These are phyloP conservation scores for Candolleomyces efflorescens DNA, from an alignment of 768 basidiomycete genomes.

Conservation along the genomic window DNA sequence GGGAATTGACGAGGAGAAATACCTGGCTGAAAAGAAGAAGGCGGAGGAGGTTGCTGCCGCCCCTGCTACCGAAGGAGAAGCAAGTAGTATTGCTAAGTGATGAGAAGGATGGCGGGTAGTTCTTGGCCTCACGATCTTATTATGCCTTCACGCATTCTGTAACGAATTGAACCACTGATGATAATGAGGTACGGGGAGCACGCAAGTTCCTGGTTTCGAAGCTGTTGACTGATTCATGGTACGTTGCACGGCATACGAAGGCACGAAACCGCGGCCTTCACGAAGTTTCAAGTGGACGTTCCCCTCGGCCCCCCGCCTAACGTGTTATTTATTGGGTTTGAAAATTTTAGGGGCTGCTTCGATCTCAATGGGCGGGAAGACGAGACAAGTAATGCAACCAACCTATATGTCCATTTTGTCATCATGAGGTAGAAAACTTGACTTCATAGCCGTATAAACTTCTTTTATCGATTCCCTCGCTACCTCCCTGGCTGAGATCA, in stretches of 20 bases:
- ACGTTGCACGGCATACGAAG: too few relatives aligned
- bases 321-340: too few relatives aligned
- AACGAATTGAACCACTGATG: too few relatives aligned
- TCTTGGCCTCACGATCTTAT: too few relatives aligned
- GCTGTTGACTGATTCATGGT: too few relatives aligned
- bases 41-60: neutral
- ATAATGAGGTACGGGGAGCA: too few relatives aligned
- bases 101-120: neutral
- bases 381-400: neutral
- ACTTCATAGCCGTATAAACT: slow-evolving; percentile 48
- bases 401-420: slow-evolving; percentile 40
- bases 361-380: neutral
- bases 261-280: too few relatives aligned
- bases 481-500: slow-evolving; percentile 43
- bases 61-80: neutral
- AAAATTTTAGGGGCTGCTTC: too few relatives aligned
- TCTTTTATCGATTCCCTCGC: slow-evolving; percentile 41
- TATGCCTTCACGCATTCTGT: too few relatives aligned
- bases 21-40: slow-evolving; percentile 12
- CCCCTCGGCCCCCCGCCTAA: too few relatives aligned
- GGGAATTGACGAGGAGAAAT: slow-evolving; percentile 27
- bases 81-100: neutral
- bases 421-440: slow-evolving; percentile 30
- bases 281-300: too few relatives aligned
- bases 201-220: too few relatives aligned